These are phyloP conservation scores for Ustilago loliicola DNA, from an alignment of 1,284 basidiomycete genomes.

Conservation along the genomic window DNA sequence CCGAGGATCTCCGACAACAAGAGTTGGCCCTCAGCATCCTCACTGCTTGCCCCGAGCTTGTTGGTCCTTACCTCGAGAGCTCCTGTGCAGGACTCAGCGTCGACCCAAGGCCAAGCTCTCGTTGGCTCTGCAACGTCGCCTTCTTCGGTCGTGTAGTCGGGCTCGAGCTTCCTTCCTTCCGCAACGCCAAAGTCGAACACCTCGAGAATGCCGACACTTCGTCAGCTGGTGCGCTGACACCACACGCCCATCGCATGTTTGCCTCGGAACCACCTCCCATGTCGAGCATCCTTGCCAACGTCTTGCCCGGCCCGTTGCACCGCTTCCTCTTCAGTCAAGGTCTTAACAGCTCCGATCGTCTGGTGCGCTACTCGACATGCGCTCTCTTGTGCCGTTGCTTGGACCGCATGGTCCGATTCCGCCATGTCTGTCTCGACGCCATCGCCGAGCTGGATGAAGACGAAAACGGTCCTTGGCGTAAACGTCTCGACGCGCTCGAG, in stretches of 20 bases:
- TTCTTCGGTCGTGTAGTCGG: conserved; percentile 83
- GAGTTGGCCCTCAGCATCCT: conserved; percentile 85
- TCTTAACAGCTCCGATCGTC: conserved; percentile 72
- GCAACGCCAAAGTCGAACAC: conserved; percentile 69
- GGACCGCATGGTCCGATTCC: conserved; percentile 47
- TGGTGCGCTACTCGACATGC: conserved; percentile 87
- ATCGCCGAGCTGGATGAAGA: conserved; percentile 77
- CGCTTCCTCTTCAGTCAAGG: conserved; percentile 80
- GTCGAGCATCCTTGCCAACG: conserved; percentile 74
- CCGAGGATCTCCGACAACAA: conserved; percentile 87
- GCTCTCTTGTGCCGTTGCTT: conserved; percentile 74
- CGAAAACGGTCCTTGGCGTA: conserved; percentile 71
- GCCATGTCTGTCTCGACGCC: conserved; percentile 31
- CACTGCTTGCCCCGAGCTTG: conserved; percentile 85
- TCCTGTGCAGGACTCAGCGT: conserved; percentile 78
- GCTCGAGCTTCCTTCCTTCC: conserved; percentile 77
- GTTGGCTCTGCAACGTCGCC: conserved; percentile 88
- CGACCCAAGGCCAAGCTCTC: conserved; percentile 86
- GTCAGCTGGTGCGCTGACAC: conserved; percentile 37
- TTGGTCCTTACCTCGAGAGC: conserved; percentile 76
- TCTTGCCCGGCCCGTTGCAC: conserved; percentile 51
- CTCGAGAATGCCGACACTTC: conserved; percentile 74
- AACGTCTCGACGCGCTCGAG: conserved; percentile 38
- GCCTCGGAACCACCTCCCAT: conserved; percentile 81
- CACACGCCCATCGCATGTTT: conserved; percentile 69